A percentile compares a stretch with the other conserved stretches of the same genome.
Conservation (phyloP, 805 yeast genomes). For the Millerozyma miso region DNA sequence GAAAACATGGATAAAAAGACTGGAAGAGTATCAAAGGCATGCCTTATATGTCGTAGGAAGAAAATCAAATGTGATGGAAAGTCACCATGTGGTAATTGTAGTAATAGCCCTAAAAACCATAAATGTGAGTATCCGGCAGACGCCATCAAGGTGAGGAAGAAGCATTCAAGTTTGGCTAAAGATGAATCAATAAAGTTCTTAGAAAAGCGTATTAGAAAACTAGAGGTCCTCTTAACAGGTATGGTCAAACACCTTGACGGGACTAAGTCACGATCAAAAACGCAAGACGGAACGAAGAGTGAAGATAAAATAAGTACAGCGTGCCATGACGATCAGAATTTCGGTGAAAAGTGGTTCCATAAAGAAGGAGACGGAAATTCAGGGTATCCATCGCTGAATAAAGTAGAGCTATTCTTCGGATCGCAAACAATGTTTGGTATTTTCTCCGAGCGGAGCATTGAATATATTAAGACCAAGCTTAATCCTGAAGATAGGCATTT, state of each 20-base stretch:
- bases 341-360: neutral
- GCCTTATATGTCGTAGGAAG: constrained; percentile 18
- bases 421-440: constrained; percentile 26
- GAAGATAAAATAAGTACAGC: neutral
- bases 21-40: constrained; percentile 18
- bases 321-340: neutral
- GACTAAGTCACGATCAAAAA: neutral
- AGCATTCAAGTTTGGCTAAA: neutral
- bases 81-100: constrained; percentile 8
- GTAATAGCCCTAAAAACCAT: neutral
- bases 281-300: neutral
- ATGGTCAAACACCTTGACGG: neutral
- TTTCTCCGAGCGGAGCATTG: constrained; percentile 25
- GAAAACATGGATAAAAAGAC: neutral
- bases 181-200: neutral
- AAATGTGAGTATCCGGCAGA: neutral
- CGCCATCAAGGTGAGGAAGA: neutral
- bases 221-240: neutral
- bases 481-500: constrained; percentile 16
- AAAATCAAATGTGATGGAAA: constrained; percentile 23
- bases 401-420: constrained; percentile 7
- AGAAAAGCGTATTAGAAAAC: neutral
- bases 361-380: neutral
- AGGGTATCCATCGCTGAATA: neutral
- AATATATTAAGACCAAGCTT: constrained; percentile 24